Evolutionary conservation across 352 stramenopile species (phyloP), one percentile per base, ranked within the genome.

Genomic region (Phytopythium delawarense): DNA sequence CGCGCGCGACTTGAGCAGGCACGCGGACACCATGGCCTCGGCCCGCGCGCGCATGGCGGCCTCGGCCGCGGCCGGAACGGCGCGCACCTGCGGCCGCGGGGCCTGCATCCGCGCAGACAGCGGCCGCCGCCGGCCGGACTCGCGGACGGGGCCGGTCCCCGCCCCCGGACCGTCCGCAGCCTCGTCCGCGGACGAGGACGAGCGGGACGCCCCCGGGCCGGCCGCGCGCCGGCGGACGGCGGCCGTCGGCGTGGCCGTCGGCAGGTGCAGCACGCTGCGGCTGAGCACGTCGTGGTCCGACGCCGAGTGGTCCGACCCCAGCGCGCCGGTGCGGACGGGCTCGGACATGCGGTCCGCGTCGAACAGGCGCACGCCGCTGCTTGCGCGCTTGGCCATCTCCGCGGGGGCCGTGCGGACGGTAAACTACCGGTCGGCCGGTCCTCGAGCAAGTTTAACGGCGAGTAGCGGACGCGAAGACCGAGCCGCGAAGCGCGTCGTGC

Each of bases 1-100:
- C 5, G 78, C 78, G 51, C 73, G 71, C 20, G 71, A 73, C 59
- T 83, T 81, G 21, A 63, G 62, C 54, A 85, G 63, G 35, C 64
- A 69, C 30, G 59, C 58, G 9, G 63, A 65, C 53, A 85, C 82
- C 58, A 79, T 68, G 28, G 30, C 57, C 50, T 87, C 76, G 1
- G 75, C 69, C 32, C 71, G 57, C 13, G 67, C 59, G 0, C 74
- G 69, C 74, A 79, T 79, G 4, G 44, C 53, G 4, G 28, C 28
- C 58, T 79, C 63, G 39, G 74, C 71, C 20, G 13, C 56, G 4
- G 71, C 62, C 28, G 74, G 66, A 16, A 81, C 25, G 32, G 71
- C 65, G 8, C 5, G 34, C 11, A 79, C 64, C 39, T 57, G 63
- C 12, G 74, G 69, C 49, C 72, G 73, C 7, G 75, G 71, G 40